These are phyloP conservation scores for Phytomonas sp. DNA, from an alignment of 208 protist genomes.

Conservation along the genomic window DNA sequence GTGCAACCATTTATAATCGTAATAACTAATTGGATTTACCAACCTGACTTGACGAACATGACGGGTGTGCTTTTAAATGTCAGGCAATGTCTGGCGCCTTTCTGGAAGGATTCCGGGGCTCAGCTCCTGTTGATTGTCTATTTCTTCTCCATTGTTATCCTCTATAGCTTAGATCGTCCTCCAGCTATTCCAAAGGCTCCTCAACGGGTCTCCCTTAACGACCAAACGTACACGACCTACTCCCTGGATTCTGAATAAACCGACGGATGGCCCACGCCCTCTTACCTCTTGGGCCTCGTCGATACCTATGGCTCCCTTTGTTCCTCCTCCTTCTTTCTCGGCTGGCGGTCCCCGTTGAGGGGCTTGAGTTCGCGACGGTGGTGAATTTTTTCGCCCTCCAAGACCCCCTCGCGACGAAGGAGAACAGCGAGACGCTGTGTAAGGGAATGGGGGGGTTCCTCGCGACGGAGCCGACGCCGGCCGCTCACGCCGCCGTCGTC, in stretches of 20 bases:
- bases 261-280: too few species aligned
- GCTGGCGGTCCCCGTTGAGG: slow-evolving; percentile 1
- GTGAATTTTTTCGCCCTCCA: slow-evolving; percentile 12
- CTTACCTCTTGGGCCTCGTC: too few species aligned
- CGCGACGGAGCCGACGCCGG: slow-evolving; percentile 17
- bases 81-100: background rate
- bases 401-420: slow-evolving; percentile 12
- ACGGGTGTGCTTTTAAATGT: background rate
- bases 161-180: background rate
- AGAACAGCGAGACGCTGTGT: slow-evolving; percentile 15
- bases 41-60: background rate
- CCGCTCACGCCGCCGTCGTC: slow-evolving; percentile 14
- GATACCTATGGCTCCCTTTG: too few species aligned
- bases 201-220: too few species aligned
- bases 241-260: too few species aligned
- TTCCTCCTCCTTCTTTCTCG: too few species aligned
- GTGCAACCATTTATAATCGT: background rate
- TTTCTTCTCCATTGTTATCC: background rate
- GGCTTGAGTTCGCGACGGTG: slow-evolving; percentile 22
- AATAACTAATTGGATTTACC: background rate
- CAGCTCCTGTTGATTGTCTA: background rate
- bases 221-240: too few species aligned
- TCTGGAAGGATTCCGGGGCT: too few species aligned
- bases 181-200: too few species aligned
- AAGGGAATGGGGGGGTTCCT: slow-evolving; percentile 21